phyloP scores from a whole-genome alignment of 1,139 yeast species.

The Kodamaea sp. region DNA sequence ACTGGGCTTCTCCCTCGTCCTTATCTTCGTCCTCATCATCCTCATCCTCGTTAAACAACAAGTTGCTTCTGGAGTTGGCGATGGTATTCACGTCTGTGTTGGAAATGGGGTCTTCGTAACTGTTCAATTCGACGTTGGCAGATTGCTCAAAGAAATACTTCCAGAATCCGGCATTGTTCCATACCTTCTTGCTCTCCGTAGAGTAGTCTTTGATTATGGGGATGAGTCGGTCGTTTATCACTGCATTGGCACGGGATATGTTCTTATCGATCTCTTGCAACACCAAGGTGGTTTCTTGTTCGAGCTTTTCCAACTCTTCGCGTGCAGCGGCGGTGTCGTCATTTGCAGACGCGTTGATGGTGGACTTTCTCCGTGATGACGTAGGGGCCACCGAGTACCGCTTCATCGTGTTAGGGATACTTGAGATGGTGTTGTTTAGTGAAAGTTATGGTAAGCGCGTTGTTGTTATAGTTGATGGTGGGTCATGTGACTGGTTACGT shows the following conservation, averaged over 20 bases:
- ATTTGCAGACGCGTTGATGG: conserved; percentile 16
- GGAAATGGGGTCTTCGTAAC: conserved; percentile 53
- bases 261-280: conserved; percentile 80
- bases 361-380: conserved; percentile 39
- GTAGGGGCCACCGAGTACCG: conserved; percentile 44
- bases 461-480: too few relatives aligned
- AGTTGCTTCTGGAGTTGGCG: conserved; percentile 15
- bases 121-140: conserved; percentile 65
- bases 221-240: conserved; percentile 59
- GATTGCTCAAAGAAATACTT: conserved; percentile 74
- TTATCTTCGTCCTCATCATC: conserved; percentile 13
- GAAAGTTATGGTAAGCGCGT: too few relatives aligned
- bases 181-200: conserved; percentile 53
- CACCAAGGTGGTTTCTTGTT: conserved; percentile 77
- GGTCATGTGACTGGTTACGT: too few relatives aligned
- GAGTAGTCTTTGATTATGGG: conserved; percentile 65
- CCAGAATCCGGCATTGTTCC: conserved; percentile 70
- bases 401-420: conserved; percentile 38
- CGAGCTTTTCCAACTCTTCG: conserved; percentile 59
- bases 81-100: conserved; percentile 20
- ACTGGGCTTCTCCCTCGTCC: conserved; percentile 5
- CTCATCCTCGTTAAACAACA: conserved; percentile 19
- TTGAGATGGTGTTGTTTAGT: too few relatives aligned
- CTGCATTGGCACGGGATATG: conserved; percentile 61
- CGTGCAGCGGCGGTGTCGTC: conserved; percentile 36